Conservation (phyloP, 768 basidiomycete genomes). For the Hygrocybe punicea region DNA sequence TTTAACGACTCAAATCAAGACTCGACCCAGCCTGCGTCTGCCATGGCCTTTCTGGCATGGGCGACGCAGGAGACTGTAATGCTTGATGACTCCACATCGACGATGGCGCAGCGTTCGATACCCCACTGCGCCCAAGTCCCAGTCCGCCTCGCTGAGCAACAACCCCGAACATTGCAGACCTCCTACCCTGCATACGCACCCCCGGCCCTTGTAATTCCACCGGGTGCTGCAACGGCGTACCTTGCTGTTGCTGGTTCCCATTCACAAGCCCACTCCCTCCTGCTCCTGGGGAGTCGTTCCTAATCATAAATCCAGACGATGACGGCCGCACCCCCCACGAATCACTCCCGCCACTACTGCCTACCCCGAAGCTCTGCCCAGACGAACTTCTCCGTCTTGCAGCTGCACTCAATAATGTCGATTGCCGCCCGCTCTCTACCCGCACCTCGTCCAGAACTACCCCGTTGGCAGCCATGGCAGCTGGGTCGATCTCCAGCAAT, state of each 20-base stretch:
- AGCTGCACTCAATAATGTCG: conserved; percentile 28
- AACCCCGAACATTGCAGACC: conserved; percentile 58
- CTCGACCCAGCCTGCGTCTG: conserved; percentile 36
- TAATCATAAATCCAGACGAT: not conserved
- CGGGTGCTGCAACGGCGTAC: conserved; percentile 42
- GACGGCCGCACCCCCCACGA: not conserved
- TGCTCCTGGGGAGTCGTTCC: not conserved
- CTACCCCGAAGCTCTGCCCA: conserved; percentile 10
- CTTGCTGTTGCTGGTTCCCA: conserved; percentile 32
- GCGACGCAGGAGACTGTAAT: conserved; percentile 37
- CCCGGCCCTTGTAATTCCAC: conserved; percentile 54
- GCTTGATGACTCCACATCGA: conserved; percentile 42
- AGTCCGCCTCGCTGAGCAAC: conserved; percentile 26
- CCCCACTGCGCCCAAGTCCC: conserved; percentile 28
- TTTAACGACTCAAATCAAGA: conserved; percentile 40
- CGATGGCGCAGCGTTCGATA: conserved; percentile 31
- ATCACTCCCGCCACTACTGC: conserved; percentile 13
- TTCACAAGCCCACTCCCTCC: conserved; percentile 1
- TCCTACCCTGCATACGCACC: conserved; percentile 49
- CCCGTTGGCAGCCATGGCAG: conserved; percentile 49
- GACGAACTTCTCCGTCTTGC: conserved; percentile 21
- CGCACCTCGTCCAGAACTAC: conserved; percentile 51
- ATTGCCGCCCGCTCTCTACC: conserved; percentile 40
- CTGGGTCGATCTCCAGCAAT: conserved; percentile 70
- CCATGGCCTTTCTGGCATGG: conserved; percentile 47